phyloP scores from a whole-genome alignment of 345 rosid genomes.

The Populus tremula region DNA sequence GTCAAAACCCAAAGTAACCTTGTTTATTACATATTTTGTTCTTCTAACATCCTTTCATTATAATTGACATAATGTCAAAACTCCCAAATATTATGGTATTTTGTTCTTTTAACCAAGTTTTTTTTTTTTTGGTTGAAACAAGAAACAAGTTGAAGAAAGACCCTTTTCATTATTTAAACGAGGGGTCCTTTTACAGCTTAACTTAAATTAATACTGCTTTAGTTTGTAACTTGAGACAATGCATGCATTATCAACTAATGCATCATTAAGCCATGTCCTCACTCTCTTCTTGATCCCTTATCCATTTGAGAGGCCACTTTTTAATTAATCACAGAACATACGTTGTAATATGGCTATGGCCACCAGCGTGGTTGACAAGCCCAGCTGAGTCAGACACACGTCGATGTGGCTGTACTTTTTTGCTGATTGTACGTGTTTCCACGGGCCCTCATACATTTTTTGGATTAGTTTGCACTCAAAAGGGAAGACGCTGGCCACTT shows the following conservation, averaged over 20 bases:
- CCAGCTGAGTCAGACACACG: conserved; percentile 17
- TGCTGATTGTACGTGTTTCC: not conserved
- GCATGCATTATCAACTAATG: not conserved
- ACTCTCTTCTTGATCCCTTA: not conserved
- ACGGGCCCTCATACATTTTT: not conserved
- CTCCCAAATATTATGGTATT: too few species aligned
- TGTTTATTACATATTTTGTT: too few species aligned
- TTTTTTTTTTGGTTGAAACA: too few species aligned
- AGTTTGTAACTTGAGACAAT: conserved; percentile 1
- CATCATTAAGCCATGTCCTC: not conserved
- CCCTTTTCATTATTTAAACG: not conserved
- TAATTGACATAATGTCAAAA: too few species aligned
- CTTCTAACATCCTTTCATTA: too few species aligned
- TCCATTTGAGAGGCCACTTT: not conserved
- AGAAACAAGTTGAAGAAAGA: not conserved
- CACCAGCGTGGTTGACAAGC: conserved; percentile 8
- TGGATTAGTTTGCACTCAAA: not conserved
- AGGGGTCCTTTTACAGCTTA: not conserved
- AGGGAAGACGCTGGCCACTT: conserved; percentile 7
- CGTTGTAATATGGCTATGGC: not conserved
- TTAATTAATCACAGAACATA: not conserved
- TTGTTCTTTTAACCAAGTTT: not conserved
- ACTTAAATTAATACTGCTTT: not conserved
- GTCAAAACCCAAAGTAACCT: too few species aligned
- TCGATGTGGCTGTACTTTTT: conserved; percentile 8